These are phyloP conservation scores for Gastrolobium villosum DNA, from an alignment of 306 rosid genomes.

Conservation along the genomic window DNA sequence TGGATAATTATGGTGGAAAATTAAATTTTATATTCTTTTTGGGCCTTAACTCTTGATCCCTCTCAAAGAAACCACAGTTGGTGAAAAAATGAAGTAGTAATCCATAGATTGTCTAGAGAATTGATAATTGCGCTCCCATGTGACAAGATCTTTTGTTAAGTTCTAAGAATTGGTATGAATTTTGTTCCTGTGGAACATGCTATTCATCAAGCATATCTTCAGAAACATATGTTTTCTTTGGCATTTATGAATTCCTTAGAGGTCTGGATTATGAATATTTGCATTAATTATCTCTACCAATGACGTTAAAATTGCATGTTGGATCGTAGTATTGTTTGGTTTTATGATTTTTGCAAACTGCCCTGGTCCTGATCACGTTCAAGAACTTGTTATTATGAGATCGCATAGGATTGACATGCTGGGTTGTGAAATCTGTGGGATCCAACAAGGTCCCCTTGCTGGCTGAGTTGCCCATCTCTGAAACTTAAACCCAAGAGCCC, in stretches of 20 bases:
- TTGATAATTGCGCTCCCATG: neutral
- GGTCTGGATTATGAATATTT: neutral
- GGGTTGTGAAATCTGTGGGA: neutral
- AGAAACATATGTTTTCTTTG: neutral
- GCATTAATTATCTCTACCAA: constrained; percentile 8
- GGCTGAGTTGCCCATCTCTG: neutral
- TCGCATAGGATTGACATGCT: neutral
- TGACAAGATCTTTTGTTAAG: neutral
- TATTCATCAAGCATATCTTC: constrained; percentile 7
- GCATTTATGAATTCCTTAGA: neutral
- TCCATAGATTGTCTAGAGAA: neutral
- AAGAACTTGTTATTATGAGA: neutral
- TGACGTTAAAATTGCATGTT: neutral
- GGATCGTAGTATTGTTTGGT: too few relatives aligned
- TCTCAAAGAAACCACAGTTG: neutral
- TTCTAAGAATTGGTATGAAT: neutral
- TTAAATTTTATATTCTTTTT: neutral
- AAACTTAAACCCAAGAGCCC: neutral
- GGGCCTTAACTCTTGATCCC: constrained; percentile 20
- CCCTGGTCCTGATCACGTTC: neutral
- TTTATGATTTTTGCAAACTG: neutral
- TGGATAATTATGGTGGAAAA: neutral
- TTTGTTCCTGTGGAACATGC: neutral
- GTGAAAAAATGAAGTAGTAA: neutral
- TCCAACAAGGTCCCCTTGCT: neutral